These are phyloP conservation scores for Lyophyllum decastes DNA, from an alignment of 768 basidiomycete species.

Conservation along the genomic window DNA sequence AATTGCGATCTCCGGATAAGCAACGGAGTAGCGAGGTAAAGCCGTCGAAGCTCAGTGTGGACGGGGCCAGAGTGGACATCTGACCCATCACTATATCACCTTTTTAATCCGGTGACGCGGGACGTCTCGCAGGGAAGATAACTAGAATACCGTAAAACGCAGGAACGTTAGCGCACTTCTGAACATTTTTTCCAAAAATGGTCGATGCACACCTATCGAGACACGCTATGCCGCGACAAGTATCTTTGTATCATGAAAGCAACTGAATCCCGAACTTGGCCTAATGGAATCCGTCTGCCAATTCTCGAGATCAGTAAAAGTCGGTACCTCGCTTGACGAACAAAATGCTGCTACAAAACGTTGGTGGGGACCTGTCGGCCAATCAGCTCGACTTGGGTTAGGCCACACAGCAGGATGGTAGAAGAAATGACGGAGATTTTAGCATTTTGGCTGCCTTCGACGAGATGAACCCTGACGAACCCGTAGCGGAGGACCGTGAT, in stretches of 20 bases:
- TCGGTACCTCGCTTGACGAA: not conserved
- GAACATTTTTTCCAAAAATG: not conserved
- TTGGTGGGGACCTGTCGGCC: not conserved
- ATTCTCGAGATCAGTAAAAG: not conserved
- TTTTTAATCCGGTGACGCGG: too few species aligned
- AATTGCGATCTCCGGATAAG: not conserved
- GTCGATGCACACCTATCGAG: not conserved
- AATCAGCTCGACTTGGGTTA: not conserved
- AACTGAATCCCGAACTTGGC: not conserved
- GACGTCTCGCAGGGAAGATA: too few species aligned
- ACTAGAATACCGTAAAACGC: too few species aligned
- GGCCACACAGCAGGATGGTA: not conserved
- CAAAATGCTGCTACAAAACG: not conserved
- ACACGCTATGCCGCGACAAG: not conserved
- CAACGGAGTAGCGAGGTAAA: not conserved
- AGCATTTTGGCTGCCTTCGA: not conserved
- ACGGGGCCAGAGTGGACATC: not conserved
- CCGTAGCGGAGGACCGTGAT: too few species aligned
- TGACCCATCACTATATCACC: too few species aligned
- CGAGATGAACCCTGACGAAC: too few species aligned
- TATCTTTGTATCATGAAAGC: not conserved
- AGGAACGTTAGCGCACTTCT: not conserved
- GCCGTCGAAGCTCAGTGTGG: not conserved
- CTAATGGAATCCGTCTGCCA: not conserved
- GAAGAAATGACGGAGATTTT: not conserved